Evolutionary conservation across 139 green algal genomes (phyloP), one percentile per base, ranked within the genome.

Genomic region (Coccomyxa sp.): DNA sequence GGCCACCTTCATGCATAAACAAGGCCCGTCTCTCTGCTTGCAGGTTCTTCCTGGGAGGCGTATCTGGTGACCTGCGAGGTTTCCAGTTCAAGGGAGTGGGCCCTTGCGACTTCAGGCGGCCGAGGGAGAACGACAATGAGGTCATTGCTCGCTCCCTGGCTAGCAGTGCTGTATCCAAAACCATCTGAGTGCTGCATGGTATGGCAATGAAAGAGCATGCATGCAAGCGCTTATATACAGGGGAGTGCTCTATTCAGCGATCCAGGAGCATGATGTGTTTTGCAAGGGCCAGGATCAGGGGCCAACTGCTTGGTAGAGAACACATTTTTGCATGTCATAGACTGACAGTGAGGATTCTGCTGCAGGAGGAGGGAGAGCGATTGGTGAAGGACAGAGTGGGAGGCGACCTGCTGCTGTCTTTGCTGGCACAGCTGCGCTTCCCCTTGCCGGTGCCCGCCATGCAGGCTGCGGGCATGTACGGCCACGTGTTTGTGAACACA

Each of bases 401-500:
- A 3, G 92, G 90, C 0, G 90, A 96, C 80, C 38, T 91, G 2
- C 84, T 87, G 37, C 70, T 77, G 29, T 85, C 83, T 16, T 14
- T 96, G 29, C 81, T 95, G 54, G 91, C 91, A 8, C 87, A 86
- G 31, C 71, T 95, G 31, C 77, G 84, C 39, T 95, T 92, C 78
- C 72, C 76, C 69, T 72, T 95, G 50, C 91, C 91, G 0, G 69
- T 83, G 18, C 71, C 81, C 9, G 79, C 82, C 3, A 29, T 90
- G 38, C 72, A 78, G 9, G 80, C 86, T 39, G 55, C 80, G 27
- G 87, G 85, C 58, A 77, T 92, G 12, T 79, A 93, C n/a, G 91
- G 87, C 41, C 92, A 96, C 58, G 75, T 88, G 8, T 96, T 96
- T 79, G 54, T 92, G 7, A 95, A 96, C 68, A 89, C 86, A 12